Conservation (phyloP, 345 rosid species). For the Ceriops tagal region DNA sequence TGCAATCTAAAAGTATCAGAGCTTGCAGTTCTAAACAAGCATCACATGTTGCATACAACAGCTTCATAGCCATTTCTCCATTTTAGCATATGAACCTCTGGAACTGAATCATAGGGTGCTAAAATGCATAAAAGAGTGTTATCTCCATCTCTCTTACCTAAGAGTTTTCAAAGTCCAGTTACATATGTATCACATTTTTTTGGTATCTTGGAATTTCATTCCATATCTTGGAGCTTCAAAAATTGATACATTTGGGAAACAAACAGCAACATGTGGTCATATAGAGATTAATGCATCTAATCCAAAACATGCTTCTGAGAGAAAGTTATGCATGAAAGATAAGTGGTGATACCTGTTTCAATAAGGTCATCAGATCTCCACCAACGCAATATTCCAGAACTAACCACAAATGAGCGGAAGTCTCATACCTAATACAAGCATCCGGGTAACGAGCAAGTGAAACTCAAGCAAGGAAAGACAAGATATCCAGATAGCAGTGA, state of each 20-base stretch:
- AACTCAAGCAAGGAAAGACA: background rate
- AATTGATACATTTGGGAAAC: background rate
- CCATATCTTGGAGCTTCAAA: background rate
- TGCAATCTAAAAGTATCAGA: constrained; percentile 32
- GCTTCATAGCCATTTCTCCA: background rate
- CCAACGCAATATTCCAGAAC: constrained; percentile 97
- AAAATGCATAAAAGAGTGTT: background rate
- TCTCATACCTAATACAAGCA: constrained; percentile 67
- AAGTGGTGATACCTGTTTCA: constrained; percentile 64
- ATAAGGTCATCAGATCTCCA: constrained; percentile 79
- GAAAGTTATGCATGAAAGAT: too few species aligned
- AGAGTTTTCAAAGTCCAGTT: too few species aligned
- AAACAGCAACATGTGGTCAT: too few species aligned
- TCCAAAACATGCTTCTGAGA: too few species aligned
- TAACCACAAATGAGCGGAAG: constrained; percentile 96
- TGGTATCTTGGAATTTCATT: too few species aligned
- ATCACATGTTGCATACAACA: background rate
- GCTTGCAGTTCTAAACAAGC: constrained; percentile 5
- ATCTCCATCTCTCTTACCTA: background rate
- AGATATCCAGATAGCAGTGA: background rate
- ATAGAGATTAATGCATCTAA: too few species aligned
- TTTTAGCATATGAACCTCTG: background rate
- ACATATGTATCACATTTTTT: too few species aligned
- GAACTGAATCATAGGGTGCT: background rate
- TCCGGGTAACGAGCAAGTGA: background rate